Conservation (phyloP, 148 eudicot genomes). For the Vaccinium vitisidaea region DNA sequence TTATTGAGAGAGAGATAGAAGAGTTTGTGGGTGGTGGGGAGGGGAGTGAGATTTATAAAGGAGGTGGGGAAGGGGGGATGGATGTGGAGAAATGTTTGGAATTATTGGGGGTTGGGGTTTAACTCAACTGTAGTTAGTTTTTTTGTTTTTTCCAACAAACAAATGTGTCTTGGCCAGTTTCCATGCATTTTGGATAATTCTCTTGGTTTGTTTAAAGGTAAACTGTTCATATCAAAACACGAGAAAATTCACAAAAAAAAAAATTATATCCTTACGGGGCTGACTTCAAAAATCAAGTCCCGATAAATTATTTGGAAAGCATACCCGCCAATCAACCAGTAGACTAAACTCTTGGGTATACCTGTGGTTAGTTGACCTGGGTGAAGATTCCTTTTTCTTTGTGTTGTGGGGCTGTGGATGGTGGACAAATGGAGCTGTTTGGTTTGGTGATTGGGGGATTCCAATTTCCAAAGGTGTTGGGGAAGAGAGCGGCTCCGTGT, state of each 20-base stretch:
- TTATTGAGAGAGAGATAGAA: neutral
- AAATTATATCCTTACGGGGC: no score
- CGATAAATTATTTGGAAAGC: no score
- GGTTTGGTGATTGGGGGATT: neutral
- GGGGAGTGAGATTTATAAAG: neutral
- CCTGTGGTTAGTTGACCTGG: neutral
- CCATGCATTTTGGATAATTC: no score
- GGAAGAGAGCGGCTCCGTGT: conserved; percentile 21
- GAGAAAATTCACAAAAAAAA: no score
- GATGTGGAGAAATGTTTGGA: conserved; percentile 9
- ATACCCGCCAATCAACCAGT: no score
- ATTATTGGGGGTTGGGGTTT: neutral
- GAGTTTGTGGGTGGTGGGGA: neutral
- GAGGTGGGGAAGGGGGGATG: neutral
- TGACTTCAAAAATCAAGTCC: no score
- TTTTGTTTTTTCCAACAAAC: neutral
- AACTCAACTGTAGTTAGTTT: conserved; percentile 2
- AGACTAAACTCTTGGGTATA: no score
- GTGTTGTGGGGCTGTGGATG: neutral
- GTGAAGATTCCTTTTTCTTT: neutral
- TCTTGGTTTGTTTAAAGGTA: no score
- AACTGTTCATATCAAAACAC: no score
- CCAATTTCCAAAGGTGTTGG: conserved; percentile 5
- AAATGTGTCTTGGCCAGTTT: no score
- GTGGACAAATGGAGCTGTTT: neutral